A percentile compares a stretch with the other conserved stretches of the same genome.
Conservation (phyloP, 805 yeast species). For the Kuraishia cidri region DNA sequence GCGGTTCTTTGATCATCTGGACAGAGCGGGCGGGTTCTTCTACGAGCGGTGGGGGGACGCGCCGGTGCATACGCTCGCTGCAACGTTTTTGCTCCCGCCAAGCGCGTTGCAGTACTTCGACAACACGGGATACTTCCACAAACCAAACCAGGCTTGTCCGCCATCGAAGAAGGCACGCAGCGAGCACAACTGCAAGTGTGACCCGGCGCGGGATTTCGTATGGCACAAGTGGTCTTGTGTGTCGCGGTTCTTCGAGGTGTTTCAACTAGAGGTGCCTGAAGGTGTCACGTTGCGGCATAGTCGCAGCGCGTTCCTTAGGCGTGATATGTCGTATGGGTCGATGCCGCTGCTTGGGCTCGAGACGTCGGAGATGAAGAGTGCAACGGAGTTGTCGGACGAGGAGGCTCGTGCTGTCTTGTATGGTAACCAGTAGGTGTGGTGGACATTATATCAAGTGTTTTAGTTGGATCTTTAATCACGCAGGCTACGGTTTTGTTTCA, state of each 20-base stretch:
- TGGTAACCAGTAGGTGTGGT: too few species aligned
- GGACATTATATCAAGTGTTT: too few species aligned
- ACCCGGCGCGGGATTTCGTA: conserved; percentile 36
- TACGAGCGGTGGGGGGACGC: conserved; percentile 81
- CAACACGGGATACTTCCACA: conserved; percentile 40
- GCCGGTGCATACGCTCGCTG: conserved; percentile 63
- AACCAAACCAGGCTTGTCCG: conserved; percentile 53
- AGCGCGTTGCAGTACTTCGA: conserved; percentile 1
- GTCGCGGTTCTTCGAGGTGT: conserved; percentile 26
- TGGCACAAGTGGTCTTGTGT: conserved; percentile 45
- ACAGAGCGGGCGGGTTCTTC: conserved; percentile 57
- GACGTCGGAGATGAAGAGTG: too few species aligned
- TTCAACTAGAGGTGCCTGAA: conserved; percentile 7
- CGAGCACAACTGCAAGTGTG: conserved; percentile 42
- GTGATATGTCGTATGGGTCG: too few species aligned
- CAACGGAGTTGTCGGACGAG: too few species aligned
- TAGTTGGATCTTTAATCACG: too few species aligned
- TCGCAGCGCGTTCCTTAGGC: too few species aligned
- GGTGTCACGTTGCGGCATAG: conserved; percentile 5
- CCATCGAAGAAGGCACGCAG: conserved; percentile 30
- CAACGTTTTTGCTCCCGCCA: conserved; percentile 41
- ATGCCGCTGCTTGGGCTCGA: too few species aligned
- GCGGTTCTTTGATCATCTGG: conserved; percentile 46
- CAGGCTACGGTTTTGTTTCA: too few species aligned
- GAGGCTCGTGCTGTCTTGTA: too few species aligned